These are phyloP conservation scores for Arthroderma uncinatum DNA, from an alignment of 2,329 filamentous ascomycete species.

Conservation along the genomic window DNA sequence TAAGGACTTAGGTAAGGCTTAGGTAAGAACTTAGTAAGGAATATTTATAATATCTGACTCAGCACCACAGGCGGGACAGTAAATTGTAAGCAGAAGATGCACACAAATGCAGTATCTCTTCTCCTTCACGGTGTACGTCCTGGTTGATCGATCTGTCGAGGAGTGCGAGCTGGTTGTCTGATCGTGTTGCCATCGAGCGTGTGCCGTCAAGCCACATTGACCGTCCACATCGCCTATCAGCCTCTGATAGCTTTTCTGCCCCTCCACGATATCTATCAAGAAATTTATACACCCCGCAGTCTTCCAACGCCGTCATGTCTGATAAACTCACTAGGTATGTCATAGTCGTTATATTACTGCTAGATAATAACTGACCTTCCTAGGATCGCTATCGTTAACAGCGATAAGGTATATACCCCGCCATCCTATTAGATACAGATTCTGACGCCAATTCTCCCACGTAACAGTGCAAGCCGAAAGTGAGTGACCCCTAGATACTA, in stretches of 20 bases:
- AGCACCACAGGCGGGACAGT: too few species aligned
- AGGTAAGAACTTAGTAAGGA: background rate
- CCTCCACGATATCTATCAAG: background rate
- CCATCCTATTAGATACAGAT: constrained; percentile 5
- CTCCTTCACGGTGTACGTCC: too few species aligned
- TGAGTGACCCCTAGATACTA: constrained; percentile 29
- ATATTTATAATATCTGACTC: background rate
- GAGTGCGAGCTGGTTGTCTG: too few species aligned
- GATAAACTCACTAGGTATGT: constrained; percentile 89
- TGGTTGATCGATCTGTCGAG: too few species aligned
- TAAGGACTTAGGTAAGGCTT: background rate
- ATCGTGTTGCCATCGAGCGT: too few species aligned
- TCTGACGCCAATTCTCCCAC: background rate
- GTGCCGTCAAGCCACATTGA: too few species aligned
- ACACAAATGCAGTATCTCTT: too few species aligned
- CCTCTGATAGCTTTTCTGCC: background rate
- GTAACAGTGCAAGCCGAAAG: constrained; percentile 74
- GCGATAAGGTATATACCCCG: constrained; percentile 68
- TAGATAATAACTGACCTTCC: constrained; percentile 12
- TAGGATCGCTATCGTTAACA: constrained; percentile 98
- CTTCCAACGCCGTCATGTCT: constrained; percentile 52
- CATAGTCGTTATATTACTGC: background rate
- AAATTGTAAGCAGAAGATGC: background rate
- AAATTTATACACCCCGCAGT: background rate
- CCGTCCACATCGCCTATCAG: too few species aligned